Percentiles rank a stretch among this genome's conserved stretches.
phyloP scores from a whole-genome alignment of 768 basidiomycete species.

The Mycena rosella region DNA sequence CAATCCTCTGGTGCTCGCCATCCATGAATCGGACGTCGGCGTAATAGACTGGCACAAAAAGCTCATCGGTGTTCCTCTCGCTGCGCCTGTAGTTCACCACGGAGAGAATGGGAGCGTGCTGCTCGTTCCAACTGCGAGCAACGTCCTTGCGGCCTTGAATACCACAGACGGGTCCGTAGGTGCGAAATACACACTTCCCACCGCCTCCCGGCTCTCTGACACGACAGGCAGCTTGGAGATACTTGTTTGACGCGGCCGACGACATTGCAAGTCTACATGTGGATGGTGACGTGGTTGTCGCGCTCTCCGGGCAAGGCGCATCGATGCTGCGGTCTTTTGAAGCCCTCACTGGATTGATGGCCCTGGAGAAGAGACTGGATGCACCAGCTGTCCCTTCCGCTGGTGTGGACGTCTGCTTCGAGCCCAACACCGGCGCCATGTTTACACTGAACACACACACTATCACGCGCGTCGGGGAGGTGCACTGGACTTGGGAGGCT shows the following conservation, averaged over 20 bases:
- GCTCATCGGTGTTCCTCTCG: slow-evolving; percentile 79
- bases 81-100: slow-evolving; percentile 72
- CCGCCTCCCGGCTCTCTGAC: slow-evolving; percentile 21
- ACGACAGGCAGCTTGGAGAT: slow-evolving; percentile 77
- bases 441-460: slow-evolving; percentile 73
- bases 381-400: slow-evolving; percentile 55
- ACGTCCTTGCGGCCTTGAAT: slow-evolving; percentile 83
- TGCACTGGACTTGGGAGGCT: slow-evolving; percentile 80
- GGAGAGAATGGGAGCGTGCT: slow-evolving; percentile 60
- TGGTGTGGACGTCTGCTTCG: slow-evolving; percentile 65
- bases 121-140: slow-evolving; percentile 75
- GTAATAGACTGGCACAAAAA: slow-evolving; percentile 90
- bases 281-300: slow-evolving; percentile 61
- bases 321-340: slow-evolving; percentile 79
- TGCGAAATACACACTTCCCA: slow-evolving; percentile 49
- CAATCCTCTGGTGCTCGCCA: slow-evolving; percentile 51
- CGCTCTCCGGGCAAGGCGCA: slow-evolving; percentile 83
- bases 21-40: slow-evolving; percentile 83
- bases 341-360: slow-evolving; percentile 68
- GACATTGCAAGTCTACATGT: slow-evolving; percentile 71
- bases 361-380: slow-evolving; percentile 76
- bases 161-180: slow-evolving; percentile 78
- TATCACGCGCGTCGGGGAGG: slow-evolving; percentile 66
- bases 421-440: slow-evolving; percentile 50
- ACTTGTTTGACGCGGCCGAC: slow-evolving; percentile 79